A percentile compares a stretch with the other conserved stretches of the same genome.
Conservation (phyloP, 345 rosid species). For the Populus tremula region DNA sequence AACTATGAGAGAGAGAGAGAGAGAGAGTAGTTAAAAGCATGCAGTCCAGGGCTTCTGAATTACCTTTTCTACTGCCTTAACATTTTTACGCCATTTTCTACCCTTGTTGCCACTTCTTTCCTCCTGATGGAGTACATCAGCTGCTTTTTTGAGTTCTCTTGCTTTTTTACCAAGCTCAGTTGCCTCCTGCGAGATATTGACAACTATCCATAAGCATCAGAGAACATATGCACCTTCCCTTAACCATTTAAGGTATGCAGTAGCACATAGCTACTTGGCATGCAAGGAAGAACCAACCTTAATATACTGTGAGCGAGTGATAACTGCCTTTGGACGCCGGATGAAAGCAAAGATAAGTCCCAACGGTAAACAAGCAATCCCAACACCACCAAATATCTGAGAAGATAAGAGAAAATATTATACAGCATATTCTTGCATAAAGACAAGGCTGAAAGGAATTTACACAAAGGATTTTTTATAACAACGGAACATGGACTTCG, state of each 20-base stretch:
- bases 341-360: constrained; percentile 93
- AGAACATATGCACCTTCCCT: background rate
- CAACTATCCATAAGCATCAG: constrained; percentile 12
- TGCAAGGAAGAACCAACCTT: constrained; percentile 50
- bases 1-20: background rate
- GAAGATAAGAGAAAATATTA: constrained; percentile 10
- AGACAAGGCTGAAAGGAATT: background rate
- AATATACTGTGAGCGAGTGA: constrained; percentile 94
- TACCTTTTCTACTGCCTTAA: constrained; percentile 94
- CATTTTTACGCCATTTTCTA: constrained; percentile 96
- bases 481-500: background rate
- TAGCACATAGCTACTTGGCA: background rate
- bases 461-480: background rate
- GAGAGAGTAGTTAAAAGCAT: background rate
- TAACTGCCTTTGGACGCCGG: constrained; percentile 97
- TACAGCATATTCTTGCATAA: constrained; percentile 5
- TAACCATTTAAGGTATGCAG: background rate
- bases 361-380: constrained; percentile 88
- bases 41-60: background rate
- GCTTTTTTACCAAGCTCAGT: constrained; percentile 99
- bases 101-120: constrained; percentile 93
- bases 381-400: constrained; percentile 98
- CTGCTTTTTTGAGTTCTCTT: constrained; percentile 87
- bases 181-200: constrained; percentile 69
- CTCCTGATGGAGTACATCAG: constrained; percentile 93